Base-by-base conservation (phyloP, 352 stramenopile species). In the Globisporangium rhizosaccharum region DNA sequence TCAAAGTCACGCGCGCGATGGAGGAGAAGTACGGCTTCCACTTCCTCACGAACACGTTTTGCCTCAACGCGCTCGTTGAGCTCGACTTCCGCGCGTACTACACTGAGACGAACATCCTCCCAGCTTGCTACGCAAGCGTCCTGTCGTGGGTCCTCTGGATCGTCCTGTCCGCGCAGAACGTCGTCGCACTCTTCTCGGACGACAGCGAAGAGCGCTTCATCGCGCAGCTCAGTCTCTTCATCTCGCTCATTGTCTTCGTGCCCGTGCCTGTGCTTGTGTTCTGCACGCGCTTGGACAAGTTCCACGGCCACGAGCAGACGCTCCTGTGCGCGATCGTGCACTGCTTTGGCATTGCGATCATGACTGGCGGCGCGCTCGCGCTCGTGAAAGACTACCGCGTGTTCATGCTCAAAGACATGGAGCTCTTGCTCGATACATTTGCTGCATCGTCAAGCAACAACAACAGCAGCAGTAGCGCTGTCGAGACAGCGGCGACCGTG, bases 1-100 rank as follows among this genome's bases (percentile, higher is more conserved):
- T 73, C 63, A 87, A 87, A 51, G 64, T 87, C 26, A 82, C 79
- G 41, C 66, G 66, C 26, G 62, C 70, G 12, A 84, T 90, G 75
- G 81, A 90, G 64, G 83, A 92, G 58, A 85, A 81, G 62, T 90
- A 87, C 59, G 83, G 80, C 54, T 92, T 92, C 68, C 79, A 92
- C 71, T 92, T 80, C 57, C 70, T 92, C 54, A 90, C 81, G 42
- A 90, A 90, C 66, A 66, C 72, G 8, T 90, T 92, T 61, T 87
- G 73, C 28, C 59, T 76, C 54, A 70, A 74, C 20, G 68, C 73
- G 41, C 61, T 82, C 18, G 62, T 85, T 15, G 83, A 92, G 60
- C 57, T 85, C n/a, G 82, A 92, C 63, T 92, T 89, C 64, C 67
- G 79, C n/a, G 79, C 76, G n/a, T 92, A 71, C 66, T 90, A 79